Percentiles rank a stretch among this genome's conserved stretches.
Conservation (phyloP, 1,284 basidiomycete species). For the Quambalaria eucalypti region DNA sequence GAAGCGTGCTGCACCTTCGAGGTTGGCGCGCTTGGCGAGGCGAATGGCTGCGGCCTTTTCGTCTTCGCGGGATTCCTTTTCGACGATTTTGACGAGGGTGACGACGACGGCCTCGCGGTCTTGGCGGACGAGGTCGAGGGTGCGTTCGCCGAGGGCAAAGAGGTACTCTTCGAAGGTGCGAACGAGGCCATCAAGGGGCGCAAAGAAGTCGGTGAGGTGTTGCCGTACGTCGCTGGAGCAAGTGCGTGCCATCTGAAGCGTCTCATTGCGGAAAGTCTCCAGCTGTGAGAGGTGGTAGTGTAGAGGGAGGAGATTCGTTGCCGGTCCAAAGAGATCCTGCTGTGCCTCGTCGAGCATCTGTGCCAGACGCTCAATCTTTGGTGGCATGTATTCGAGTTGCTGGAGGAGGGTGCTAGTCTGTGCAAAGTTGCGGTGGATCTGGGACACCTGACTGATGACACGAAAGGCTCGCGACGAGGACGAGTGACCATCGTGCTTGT, state of each 20-base stretch:
- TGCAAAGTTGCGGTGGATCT: constrained; percentile 88
- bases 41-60: constrained; percentile 93
- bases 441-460: constrained; percentile 60
- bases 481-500: neutral
- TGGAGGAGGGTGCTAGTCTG: constrained; percentile 91
- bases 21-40: constrained; percentile 84
- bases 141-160: constrained; percentile 64
- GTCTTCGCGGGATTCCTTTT: constrained; percentile 84
- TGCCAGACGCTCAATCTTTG: constrained; percentile 69
- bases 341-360: constrained; percentile 68
- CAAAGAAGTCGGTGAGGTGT: constrained; percentile 71
- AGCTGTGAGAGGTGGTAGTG: constrained; percentile 83
- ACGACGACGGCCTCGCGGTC: constrained; percentile 78
- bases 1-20: constrained; percentile 41
- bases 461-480: constrained; percentile 16
- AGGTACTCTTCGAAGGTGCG: constrained; percentile 80
- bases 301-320: constrained; percentile 75
- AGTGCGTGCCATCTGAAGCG: constrained; percentile 45
- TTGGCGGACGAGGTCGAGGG: constrained; percentile 65
- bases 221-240: constrained; percentile 62
- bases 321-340: constrained; percentile 64
- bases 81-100: constrained; percentile 82
- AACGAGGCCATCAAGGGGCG: constrained; percentile 73
- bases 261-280: constrained; percentile 74
- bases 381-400: constrained; percentile 79